Evolutionary conservation across 1,139 yeast genomes (phyloP).

Genomic region (Candida mesenterica): DNA sequence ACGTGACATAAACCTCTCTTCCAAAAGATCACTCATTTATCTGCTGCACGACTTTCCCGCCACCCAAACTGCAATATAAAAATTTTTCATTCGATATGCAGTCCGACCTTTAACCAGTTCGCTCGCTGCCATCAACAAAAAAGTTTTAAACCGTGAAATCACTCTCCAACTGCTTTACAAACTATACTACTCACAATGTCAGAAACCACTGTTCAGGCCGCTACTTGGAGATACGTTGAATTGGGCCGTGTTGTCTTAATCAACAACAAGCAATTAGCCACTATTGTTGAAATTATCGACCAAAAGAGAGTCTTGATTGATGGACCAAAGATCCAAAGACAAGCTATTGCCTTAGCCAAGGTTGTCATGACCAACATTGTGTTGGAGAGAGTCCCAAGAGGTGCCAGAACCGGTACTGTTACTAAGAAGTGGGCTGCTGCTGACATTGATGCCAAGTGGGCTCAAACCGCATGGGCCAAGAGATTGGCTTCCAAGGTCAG

Average conservation of each 20-base stretch:
- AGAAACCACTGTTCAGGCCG: slow-evolving; percentile 79
- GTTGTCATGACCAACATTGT: slow-evolving; percentile 92
- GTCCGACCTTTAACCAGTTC: too few relatives aligned
- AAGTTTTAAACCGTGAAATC: too few relatives aligned
- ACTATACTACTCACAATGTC: slow-evolving; percentile 26
- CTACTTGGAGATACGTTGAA: slow-evolving; percentile 99
- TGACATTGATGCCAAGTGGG: slow-evolving; percentile 88
- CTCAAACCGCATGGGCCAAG: slow-evolving; percentile 94
- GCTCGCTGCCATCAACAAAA: too few relatives aligned
- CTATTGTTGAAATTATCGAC: slow-evolving; percentile 97
- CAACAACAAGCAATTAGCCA: slow-evolving; percentile 80
- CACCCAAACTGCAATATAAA: too few relatives aligned
- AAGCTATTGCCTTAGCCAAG: slow-evolving; percentile 82
- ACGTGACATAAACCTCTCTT: too few relatives aligned
- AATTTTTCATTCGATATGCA: too few relatives aligned
- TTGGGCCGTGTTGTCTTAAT: slow-evolving; percentile 98
- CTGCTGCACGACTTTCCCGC: too few relatives aligned
- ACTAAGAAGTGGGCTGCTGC: slow-evolving; percentile 93
- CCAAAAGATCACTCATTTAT: too few relatives aligned
- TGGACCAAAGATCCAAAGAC: slow-evolving; percentile 96
- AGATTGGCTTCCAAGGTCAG: slow-evolving; percentile 92
- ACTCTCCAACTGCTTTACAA: not conserved
- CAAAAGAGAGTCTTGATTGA: slow-evolving; percentile 97
- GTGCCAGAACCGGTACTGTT: slow-evolving; percentile 83
- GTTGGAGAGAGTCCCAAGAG: slow-evolving; percentile 85